Base-by-base conservation (phyloP, 495 filamentous ascomycete genomes). In the Penicillium parvum region DNA sequence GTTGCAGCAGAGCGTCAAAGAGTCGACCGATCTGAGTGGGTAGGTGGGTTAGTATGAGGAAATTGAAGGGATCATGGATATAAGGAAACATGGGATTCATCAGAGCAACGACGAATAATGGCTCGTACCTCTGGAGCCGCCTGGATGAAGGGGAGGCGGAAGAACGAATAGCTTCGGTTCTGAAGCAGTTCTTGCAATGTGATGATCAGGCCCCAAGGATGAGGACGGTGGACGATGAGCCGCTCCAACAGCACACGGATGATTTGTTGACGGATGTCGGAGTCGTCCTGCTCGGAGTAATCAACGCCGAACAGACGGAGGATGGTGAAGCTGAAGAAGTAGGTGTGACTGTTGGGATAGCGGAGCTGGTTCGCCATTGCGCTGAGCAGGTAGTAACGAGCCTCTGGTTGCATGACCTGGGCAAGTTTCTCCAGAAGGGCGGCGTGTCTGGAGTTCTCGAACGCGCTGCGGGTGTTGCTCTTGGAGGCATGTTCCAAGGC, bases 171-270 rank as follows among this genome's bases (percentile, higher is more conserved):
- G 53, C 78, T 85, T 30, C 83, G 81, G 57, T 95, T 96, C 70
- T 95, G 92, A 42, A 95, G 73, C 32, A 99, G 73, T 68, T 97
- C 94, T 32, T 94, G 68, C 35, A 94, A 75, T 15, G 89, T 95
- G 43, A 95, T 83, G 61, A 96, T 86, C 28, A 97, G 65, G 11
- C 92, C 92, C 92, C 92, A 99, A 10, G 92, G 90, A 61, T 97
- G 94, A 21, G 92, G 92, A 60, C 90, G 88, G 61, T 86, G 88
- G 12, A 90, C 88, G 37, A 91, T 80, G 35, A 96, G 66, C 27
- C 92, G 77, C 71, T 99, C 92, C 4, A 96, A 64, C 30, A 97
- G 66, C 30, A 96, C 81, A 17, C 90, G 80, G 30, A 87, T 86
- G 48, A 97, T 87, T 61, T 94, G 86, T 65, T 97, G 83, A 20